Evolutionary conservation across 2,329 filamentous ascomycete species (phyloP).

Genomic region (Corinectria fuckeliana): DNA sequence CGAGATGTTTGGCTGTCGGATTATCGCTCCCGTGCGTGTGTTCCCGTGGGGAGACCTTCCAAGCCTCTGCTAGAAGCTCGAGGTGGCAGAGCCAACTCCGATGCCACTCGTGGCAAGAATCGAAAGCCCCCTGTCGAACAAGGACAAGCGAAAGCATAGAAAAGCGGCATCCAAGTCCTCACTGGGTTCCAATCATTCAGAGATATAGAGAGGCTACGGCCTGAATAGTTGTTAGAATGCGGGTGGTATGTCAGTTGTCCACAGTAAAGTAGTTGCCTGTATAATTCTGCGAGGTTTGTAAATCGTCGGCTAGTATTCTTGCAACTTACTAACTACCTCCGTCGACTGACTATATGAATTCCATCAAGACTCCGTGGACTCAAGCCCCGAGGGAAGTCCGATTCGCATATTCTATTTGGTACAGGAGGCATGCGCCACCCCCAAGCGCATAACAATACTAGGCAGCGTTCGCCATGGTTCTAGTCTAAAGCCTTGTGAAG

Average conservation of each 20-base stretch:
- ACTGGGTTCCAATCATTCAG: background rate
- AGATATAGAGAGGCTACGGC: background rate
- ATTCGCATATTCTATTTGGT: too few species aligned
- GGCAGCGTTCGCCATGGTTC: background rate
- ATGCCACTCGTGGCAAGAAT: too few species aligned
- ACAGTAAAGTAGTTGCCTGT: too few species aligned
- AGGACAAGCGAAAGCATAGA: background rate
- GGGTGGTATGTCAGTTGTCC: too few species aligned
- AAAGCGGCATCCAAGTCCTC: background rate
- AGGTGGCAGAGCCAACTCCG: background rate
- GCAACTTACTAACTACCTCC: too few species aligned
- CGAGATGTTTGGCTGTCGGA: background rate
- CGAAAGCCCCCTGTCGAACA: background rate
- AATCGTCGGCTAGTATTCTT: too few species aligned
- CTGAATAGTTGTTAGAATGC: background rate
- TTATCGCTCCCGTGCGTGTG: background rate
- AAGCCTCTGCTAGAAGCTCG: background rate
- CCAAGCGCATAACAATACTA: too few species aligned
- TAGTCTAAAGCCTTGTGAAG: background rate
- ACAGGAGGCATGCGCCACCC: too few species aligned
- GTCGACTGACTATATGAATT: too few species aligned
- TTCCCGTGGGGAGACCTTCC: background rate
- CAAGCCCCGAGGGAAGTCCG: too few species aligned
- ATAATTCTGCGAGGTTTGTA: too few species aligned
- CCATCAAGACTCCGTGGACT: too few species aligned